Conservation (phyloP, 2,329 filamentous ascomycete species). For the Fusarium chlamydosporum region DNA sequence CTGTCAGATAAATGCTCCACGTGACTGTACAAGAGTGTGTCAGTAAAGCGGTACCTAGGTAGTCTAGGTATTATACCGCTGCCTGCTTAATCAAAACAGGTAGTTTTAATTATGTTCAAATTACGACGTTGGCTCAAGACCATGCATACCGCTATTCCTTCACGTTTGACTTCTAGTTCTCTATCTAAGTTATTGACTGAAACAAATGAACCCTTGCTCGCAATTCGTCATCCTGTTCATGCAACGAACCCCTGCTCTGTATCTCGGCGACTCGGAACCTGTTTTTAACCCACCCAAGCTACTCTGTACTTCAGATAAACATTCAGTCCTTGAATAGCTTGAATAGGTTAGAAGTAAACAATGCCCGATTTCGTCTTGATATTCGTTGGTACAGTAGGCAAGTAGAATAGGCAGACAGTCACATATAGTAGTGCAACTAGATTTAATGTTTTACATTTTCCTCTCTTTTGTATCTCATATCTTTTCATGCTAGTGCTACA, state of each 20-base stretch:
- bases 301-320: neutral
- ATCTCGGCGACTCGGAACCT: constrained; percentile 19
- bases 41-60: constrained; percentile 20
- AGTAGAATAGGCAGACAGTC: neutral
- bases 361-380: neutral
- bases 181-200: neutral
- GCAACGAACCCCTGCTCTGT: constrained; percentile 22
- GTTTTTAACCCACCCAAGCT: constrained; percentile 8
- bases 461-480: constrained; percentile 39
- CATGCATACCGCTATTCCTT: neutral
- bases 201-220: constrained; percentile 7
- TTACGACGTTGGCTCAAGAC: neutral
- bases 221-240: constrained; percentile 30
- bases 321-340: neutral
- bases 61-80: neutral
- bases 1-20: constrained; percentile 52
- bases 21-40: constrained; percentile 50
- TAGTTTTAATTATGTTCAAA: neutral
- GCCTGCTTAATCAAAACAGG: neutral
- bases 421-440: neutral
- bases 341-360: neutral
- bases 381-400: neutral
- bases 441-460: constrained; percentile 31
- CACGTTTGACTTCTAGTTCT: neutral
- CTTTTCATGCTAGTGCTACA: constrained; percentile 52